Conservation (phyloP, 2,329 filamentous ascomycete genomes). For the Pezicula neosporulosa region DNA sequence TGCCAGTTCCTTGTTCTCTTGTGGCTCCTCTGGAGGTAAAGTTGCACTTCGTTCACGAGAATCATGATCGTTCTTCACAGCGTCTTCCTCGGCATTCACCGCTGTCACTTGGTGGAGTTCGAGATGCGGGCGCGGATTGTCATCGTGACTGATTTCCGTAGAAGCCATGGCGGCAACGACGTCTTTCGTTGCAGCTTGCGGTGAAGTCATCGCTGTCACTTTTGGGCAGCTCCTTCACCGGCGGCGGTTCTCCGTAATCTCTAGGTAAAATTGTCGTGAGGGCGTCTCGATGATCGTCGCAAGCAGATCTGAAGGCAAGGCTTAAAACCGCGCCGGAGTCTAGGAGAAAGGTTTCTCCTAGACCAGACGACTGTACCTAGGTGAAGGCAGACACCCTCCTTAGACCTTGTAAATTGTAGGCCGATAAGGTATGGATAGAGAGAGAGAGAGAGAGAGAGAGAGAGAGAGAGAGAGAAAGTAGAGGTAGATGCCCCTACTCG, state of each 20-base stretch:
- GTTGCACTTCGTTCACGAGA: background rate
- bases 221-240: slow-evolving; percentile 29
- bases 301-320: background rate
- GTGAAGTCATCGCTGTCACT: slow-evolving; percentile 32
- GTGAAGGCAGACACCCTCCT: no score
- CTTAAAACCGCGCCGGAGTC: background rate
- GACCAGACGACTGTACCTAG: no score
- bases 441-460: no score
- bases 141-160: slow-evolving; percentile 5
- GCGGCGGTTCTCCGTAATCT: slow-evolving; percentile 7
- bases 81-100: slow-evolving; percentile 3
- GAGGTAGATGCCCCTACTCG: no score
- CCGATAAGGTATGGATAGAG: no score
- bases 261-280: background rate
- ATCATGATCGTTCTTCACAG: slow-evolving; percentile 1
- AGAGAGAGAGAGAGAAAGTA: no score
- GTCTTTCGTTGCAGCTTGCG: slow-evolving; percentile 15
- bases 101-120: slow-evolving; percentile 10
- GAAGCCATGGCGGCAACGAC: slow-evolving; percentile 13
- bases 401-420: no score
- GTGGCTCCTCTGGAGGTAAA: slow-evolving; percentile 1
- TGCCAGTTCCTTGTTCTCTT: background rate
- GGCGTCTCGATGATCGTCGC: background rate
- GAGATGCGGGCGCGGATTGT: slow-evolving; percentile 2
- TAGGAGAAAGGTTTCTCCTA: no score